Evolutionary conservation across 2,329 filamentous ascomycete species (phyloP).

Genomic region (Hirsutella thompsonii): DNA sequence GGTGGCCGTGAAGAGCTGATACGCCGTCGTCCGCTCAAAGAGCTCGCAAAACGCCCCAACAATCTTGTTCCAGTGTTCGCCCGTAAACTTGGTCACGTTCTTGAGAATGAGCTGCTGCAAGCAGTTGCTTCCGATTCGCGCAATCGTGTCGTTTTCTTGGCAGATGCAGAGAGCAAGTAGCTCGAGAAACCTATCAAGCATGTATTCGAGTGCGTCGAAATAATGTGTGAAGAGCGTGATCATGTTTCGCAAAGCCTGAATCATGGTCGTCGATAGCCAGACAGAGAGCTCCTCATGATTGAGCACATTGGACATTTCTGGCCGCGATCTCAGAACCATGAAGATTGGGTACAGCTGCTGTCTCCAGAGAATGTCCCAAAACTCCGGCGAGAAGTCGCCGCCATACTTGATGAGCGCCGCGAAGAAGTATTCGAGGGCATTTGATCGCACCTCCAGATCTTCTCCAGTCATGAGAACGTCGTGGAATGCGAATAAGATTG

Average conservation of each 20-base stretch:
- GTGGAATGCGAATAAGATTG: constrained; percentile 94
- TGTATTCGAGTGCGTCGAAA: constrained; percentile 90
- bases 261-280: constrained; percentile 98
- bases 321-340: constrained; percentile 90
- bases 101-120: constrained; percentile 92
- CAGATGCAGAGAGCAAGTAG: constrained; percentile 92
- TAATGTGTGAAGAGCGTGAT: constrained; percentile 98
- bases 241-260: constrained; percentile 95
- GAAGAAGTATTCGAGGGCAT: constrained; percentile 91
- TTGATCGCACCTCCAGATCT: constrained; percentile 86
- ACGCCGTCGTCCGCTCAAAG: constrained; percentile 87
- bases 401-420: constrained; percentile 85
- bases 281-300: constrained; percentile 96
- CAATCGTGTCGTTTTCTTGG: constrained; percentile 97
- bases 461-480: constrained; percentile 99
- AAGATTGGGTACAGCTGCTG: constrained; percentile 97
- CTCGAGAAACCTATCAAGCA: constrained; percentile 95
- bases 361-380: constrained; percentile 97
- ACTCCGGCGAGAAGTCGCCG: constrained; percentile 80
- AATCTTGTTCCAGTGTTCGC: constrained; percentile 85
- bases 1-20: constrained; percentile 85
- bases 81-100: constrained; percentile 84
- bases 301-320: constrained; percentile 88
- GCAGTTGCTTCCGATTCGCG: constrained; percentile 95
- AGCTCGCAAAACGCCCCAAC: constrained; percentile 92